Evolutionary conservation across 2,329 filamentous ascomycete genomes (phyloP), one percentile per base, ranked within the genome.

Genomic region (Proliferodiscus dingleyae): DNA sequence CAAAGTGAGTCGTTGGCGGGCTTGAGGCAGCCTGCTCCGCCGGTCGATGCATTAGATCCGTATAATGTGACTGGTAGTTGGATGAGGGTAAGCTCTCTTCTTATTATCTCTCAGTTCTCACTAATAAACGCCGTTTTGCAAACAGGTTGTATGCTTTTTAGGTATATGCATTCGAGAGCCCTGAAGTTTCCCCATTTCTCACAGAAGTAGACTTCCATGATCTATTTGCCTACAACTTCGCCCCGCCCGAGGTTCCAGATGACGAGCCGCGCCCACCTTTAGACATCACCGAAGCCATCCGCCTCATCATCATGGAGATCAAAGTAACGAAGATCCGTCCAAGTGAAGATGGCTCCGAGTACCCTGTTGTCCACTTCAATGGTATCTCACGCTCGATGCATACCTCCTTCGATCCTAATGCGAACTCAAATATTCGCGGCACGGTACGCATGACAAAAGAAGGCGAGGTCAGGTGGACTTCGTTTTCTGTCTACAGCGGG

Each of bases 401-500:
- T 56, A 75, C 78, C 19, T 70, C 70, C 8, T 82, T 78, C 73
- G 83, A 88, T 59, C 78, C 81, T 3, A 85, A 87, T 59, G 80
- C 81, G 16, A 82, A 83, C 55, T 84, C 80, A 1, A 72, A 73
- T 22, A 74, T 88, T 45, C 71, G 74, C 69, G 85, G 85, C 2
- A 74, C 67, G 1, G 85, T 86, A 1, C 71, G 81, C 9, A 66
- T 83, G 53, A 89, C 85, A 0, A 71, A 72, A 9, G 74, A 87
- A 52, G 84, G 85, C 9, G 84, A 89, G 52, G 80, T 90, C 4
- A 71, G 83, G 34, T 90, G 87, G 87, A 87, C 82, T 2, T 83
- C 79, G 0, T 78, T 79, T 43, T 85, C 80, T 1, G 72, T 88
- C 10, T 79, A 78, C 53, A 67, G 71, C 49, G 72, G 67, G 69